Evolutionary conservation across 2,329 filamentous ascomycete genomes (phyloP).

Genomic region (Venturia effusa): DNA sequence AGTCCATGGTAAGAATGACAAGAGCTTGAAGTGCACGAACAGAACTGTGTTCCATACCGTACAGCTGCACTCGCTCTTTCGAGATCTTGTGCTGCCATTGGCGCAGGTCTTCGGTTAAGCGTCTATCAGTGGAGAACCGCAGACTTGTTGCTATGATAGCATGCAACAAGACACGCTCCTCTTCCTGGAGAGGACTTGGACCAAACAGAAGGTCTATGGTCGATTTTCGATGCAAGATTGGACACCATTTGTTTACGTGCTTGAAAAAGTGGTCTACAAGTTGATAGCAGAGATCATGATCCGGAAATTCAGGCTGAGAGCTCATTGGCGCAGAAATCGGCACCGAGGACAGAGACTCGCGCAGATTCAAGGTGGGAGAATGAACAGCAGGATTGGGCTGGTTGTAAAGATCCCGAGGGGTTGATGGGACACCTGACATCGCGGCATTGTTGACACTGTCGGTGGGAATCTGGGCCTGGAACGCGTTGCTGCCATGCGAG

Average conservation of each 20-base stretch:
- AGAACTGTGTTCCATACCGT: slow-evolving; percentile 80
- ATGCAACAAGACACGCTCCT: slow-evolving; percentile 72
- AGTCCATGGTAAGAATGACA: slow-evolving; percentile 74
- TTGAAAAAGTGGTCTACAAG: slow-evolving; percentile 53
- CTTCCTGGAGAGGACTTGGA: slow-evolving; percentile 56
- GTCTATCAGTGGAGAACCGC: slow-evolving; percentile 67
- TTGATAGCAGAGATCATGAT: slow-evolving; percentile 49
- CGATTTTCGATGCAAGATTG: slow-evolving; percentile 75
- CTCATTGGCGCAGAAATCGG: slow-evolving; percentile 18
- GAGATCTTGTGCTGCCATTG: slow-evolving; percentile 68
- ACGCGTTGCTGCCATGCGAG: slow-evolving; percentile 10
- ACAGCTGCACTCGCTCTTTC: slow-evolving; percentile 77
- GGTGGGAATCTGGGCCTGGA: slow-evolving; percentile 11
- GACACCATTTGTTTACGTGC: slow-evolving; percentile 61
- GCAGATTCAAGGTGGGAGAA: slow-evolving; percentile 48
- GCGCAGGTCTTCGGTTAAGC: slow-evolving; percentile 62
- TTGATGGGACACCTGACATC: slow-evolving; percentile 11
- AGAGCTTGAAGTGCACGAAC: slow-evolving; percentile 80
- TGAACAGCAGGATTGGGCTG: slow-evolving; percentile 36
- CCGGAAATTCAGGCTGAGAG: slow-evolving; percentile 42
- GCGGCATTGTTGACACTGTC: slow-evolving; percentile 13
- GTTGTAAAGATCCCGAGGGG: slow-evolving; percentile 19
- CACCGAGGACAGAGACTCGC: slow-evolving; percentile 13
- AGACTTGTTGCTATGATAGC: slow-evolving; percentile 83
- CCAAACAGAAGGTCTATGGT: slow-evolving; percentile 78